Conservation (phyloP, 2,329 filamentous ascomycete genomes). For the Sodiomyces alkalinus region DNA sequence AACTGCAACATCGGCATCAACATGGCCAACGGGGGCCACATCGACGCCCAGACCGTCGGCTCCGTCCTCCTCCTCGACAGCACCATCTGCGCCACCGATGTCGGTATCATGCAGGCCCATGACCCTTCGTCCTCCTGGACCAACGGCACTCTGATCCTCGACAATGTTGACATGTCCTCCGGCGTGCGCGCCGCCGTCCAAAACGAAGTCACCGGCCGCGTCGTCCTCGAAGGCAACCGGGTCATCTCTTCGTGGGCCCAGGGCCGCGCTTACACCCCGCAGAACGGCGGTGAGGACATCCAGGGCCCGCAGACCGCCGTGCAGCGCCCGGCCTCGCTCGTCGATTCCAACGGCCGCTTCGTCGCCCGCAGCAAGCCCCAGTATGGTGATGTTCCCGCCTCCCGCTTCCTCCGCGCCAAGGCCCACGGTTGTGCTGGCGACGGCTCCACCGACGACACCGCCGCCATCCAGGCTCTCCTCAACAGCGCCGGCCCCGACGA, state of each 20-base stretch:
- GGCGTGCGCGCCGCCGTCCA: constrained; percentile 53
- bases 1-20: constrained; percentile 64
- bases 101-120: constrained; percentile 68
- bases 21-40: constrained; percentile 50
- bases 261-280: constrained; percentile 53
- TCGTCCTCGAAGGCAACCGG: constrained; percentile 53
- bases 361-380: constrained; percentile 82
- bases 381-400: constrained; percentile 54
- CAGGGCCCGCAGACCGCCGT: constrained; percentile 43
- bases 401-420: constrained; percentile 71
- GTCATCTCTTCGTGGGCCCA: constrained; percentile 63
- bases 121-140: constrained; percentile 43
- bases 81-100: constrained; percentile 56
- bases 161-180: constrained; percentile 72
- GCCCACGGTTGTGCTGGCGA: constrained; percentile 74
- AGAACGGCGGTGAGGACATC: constrained; percentile 30
- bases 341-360: constrained; percentile 48
- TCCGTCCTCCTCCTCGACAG: constrained; percentile 76
- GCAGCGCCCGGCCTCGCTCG: constrained; percentile 50
- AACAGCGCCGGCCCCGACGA: constrained; percentile 48
- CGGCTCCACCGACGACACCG: constrained; percentile 74
- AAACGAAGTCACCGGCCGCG: constrained; percentile 35
- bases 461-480: constrained; percentile 65
- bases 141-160: constrained; percentile 70
- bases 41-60: constrained; percentile 57